These are phyloP conservation scores for Biscogniauxia mediterranea DNA, from an alignment of 2,329 filamentous ascomycete species.

Conservation along the genomic window DNA sequence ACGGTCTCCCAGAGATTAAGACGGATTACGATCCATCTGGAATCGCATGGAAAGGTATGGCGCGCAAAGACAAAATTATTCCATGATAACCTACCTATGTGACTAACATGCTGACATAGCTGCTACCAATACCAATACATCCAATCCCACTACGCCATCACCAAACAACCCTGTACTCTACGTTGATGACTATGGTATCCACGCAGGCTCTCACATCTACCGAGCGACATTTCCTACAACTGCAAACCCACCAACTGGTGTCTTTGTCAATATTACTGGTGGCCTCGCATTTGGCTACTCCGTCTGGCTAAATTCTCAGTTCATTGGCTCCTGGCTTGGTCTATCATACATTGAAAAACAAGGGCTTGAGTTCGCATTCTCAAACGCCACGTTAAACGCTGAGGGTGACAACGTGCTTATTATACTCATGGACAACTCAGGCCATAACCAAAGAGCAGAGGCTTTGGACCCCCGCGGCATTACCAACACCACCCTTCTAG, in stretches of 20 bases:
- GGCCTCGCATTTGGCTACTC: slow-evolving; percentile 56
- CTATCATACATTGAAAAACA: slow-evolving; percentile 39
- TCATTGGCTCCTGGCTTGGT: slow-evolving; percentile 55
- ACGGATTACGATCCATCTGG: slow-evolving; percentile 42
- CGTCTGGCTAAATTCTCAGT: slow-evolving; percentile 56
- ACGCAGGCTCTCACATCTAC: slow-evolving; percentile 54
- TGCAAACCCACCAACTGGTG: slow-evolving; percentile 37
- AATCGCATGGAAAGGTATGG: slow-evolving; percentile 42
- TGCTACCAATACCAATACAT: slow-evolving; percentile 48
- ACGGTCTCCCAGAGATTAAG: slow-evolving; percentile 48
- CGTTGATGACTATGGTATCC: slow-evolving; percentile 55
- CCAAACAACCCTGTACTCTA: slow-evolving; percentile 54
- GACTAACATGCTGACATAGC: slow-evolving; percentile 24
- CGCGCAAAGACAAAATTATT: background rate
- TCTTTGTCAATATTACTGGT: slow-evolving; percentile 52
- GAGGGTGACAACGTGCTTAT: slow-evolving; percentile 47
- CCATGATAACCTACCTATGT: no score
- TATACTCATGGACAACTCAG: slow-evolving; percentile 59
- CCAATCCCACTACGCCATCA: slow-evolving; percentile 46
- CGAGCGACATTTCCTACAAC: slow-evolving; percentile 48
- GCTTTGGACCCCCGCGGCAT: slow-evolving; percentile 52
- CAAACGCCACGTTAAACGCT: slow-evolving; percentile 43
- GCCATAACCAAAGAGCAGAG: slow-evolving; percentile 52
- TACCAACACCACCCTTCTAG: slow-evolving; percentile 49
- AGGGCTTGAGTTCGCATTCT: slow-evolving; percentile 47